Evolutionary conservation across 2,329 filamentous ascomycete genomes (phyloP).

Genomic region (Hypocreales sp.): DNA sequence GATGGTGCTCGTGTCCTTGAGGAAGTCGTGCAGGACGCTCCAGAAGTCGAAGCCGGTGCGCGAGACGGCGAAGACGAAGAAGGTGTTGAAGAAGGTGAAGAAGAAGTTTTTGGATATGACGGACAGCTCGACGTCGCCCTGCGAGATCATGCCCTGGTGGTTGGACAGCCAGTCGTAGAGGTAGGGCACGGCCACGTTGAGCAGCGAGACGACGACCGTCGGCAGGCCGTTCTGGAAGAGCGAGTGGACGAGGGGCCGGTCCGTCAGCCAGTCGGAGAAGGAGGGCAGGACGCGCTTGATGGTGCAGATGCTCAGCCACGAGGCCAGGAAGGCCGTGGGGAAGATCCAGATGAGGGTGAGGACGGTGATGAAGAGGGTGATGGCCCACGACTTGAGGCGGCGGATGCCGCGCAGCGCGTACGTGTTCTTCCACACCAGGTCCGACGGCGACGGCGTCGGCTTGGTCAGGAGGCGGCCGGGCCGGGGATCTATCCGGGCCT

Average conservation of each 20-base stretch:
- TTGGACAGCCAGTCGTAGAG: constrained; percentile 89
- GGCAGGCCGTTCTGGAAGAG: constrained; percentile 80
- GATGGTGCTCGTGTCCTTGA: constrained; percentile 67
- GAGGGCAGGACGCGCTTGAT: constrained; percentile 58
- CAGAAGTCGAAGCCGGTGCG: constrained; percentile 68
- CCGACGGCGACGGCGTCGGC: constrained; percentile 71
- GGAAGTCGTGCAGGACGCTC: constrained; percentile 52
- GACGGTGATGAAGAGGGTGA: constrained; percentile 70
- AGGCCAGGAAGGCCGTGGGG: constrained; percentile 65
- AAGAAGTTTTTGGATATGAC: constrained; percentile 98
- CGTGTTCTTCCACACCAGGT: constrained; percentile 92
- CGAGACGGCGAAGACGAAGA: constrained; percentile 83
- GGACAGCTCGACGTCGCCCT: constrained; percentile 85
- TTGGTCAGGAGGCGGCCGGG: constrained; percentile 77
- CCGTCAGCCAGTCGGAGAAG: constrained; percentile 50
- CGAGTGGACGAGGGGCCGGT: constrained; percentile 55
- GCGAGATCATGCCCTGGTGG: constrained; percentile 86
- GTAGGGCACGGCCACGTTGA: constrained; percentile 84
- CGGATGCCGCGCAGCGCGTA: constrained; percentile 64
- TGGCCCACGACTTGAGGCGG: constrained; percentile 64
- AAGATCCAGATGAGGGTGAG: constrained; percentile 81
- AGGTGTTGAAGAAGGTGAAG: constrained; percentile 98
- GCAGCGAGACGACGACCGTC: constrained; percentile 68
- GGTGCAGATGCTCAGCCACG: constrained; percentile 65
- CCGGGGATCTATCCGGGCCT: constrained; percentile 81